Conservation (phyloP, 768 basidiomycete species). For the Leccinum longicurvipes region DNA sequence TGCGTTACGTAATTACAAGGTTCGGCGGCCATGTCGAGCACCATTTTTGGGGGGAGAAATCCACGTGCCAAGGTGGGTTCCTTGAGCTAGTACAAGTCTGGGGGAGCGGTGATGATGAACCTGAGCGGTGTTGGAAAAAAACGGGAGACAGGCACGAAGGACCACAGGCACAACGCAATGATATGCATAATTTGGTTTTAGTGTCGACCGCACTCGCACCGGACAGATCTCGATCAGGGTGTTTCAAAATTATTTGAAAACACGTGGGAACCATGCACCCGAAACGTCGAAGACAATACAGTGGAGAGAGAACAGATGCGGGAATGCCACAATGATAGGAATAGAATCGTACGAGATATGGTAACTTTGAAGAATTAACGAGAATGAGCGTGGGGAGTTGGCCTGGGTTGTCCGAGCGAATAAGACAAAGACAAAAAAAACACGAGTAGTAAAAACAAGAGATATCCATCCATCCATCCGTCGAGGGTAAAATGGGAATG, state of each 20-base stretch:
- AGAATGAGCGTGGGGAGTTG: slow-evolving; percentile 5
- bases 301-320: not conserved
- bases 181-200: not conserved
- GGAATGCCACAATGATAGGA: not conserved
- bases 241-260: not conserved
- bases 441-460: not conserved
- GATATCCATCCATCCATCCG: slow-evolving; percentile 5
- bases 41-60: not conserved
- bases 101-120: not conserved
- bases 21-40: not conserved
- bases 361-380: not conserved
- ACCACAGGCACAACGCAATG: not conserved
- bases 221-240: not conserved
- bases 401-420: not conserved
- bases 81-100: not conserved
- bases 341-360: not conserved
- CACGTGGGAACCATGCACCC: not conserved
- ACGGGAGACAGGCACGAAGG: not conserved
- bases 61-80: not conserved
- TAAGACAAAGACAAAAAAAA: not conserved
- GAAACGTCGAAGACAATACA: not conserved
- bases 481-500: not conserved
- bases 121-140: not conserved
- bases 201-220: not conserved
- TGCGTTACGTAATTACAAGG: not conserved